Base-by-base conservation (phyloP, 345 rosid genomes). In the Capsella bursapastoris region DNA sequence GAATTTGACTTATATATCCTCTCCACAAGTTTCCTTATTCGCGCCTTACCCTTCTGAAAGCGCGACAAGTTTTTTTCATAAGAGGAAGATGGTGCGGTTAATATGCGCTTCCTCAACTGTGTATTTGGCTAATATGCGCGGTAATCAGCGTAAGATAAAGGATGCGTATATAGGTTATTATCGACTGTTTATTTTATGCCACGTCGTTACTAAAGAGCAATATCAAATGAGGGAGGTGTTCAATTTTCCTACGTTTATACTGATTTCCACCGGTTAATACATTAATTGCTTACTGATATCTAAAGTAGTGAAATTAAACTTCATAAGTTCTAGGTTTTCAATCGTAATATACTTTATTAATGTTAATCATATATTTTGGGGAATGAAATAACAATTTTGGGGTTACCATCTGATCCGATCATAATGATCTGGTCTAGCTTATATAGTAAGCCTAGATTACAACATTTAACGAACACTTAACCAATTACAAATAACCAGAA, bases 171-270 rank as follows among this genome's bases (percentile, higher is more conserved):
- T 55, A 7, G 70, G 34, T 47, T 45, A 8, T 16, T 29, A 5
- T 38, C 12, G 29, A 57, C 72, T 68, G 76, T 57, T 77, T 22
- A 2, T 38, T 7, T 14, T 37, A 40, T 6, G 70, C 80, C 76
- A 77, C 80, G 76, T 77, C 75, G 3, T 60, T 25, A 32, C 8
- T 3, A 51, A 11, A n/a, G 8, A 41, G 57, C 7, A 51, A 40
- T 3, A 32, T 53, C 57, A n/a, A 32, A 44, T 16, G 3, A 31
- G 13, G 12, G 60, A 15, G 41, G 43, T 52, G 71, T 73, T 73
- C 35, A 31, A 15, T 62, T 69, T 47, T 48, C 41, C 25, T 22
- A n/a, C 28, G 28, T 16, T 47, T n/a, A 37, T 37, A 7, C 2
- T 2, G 3, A 37, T 37, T 43, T 12, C 15, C 47, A 43, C 47